Conservation (phyloP, 2,329 filamentous ascomycete species). For the Hypoxylon sp. region DNA sequence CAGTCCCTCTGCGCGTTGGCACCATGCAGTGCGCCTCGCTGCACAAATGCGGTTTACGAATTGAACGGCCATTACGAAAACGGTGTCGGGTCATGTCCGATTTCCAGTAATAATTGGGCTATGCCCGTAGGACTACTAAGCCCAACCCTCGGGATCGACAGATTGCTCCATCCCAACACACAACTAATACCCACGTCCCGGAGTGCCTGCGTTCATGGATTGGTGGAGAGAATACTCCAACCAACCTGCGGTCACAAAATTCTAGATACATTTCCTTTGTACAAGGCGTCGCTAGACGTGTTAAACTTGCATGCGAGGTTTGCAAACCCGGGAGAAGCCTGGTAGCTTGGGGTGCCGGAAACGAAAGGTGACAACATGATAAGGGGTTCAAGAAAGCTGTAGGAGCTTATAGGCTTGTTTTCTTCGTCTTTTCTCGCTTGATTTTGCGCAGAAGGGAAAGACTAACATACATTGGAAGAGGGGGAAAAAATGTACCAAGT, state of each 20-base stretch:
- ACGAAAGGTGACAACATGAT: too few relatives aligned
- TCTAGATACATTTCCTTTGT: constrained; percentile 37
- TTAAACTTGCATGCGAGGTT: constrained; percentile 18
- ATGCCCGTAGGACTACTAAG: too few relatives aligned
- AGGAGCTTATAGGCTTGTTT: too few relatives aligned
- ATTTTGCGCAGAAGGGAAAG: neutral
- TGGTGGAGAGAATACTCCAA: neutral
- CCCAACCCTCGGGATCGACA: neutral
- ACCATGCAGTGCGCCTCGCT: neutral
- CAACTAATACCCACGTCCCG: constrained; percentile 7
- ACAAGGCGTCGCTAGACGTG: constrained; percentile 27
- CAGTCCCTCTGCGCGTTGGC: neutral
- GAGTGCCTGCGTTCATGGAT: constrained; percentile 2
- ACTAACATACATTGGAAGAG: neutral
- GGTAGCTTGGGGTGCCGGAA: too few relatives aligned
- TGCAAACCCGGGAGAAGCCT: constrained; percentile 25
- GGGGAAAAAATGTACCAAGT: constrained; percentile 10
- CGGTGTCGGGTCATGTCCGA: constrained; percentile 2
- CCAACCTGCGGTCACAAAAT: constrained; percentile 18
- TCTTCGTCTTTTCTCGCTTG: neutral
- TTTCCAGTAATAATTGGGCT: neutral
- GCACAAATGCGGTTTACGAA: constrained; percentile 31
- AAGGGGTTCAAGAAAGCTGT: too few relatives aligned
- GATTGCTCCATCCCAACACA: neutral
- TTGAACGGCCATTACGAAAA: constrained; percentile 32